These are phyloP conservation scores for Saitozyma podzolica DNA, from an alignment of 768 basidiomycete species.

Conservation along the genomic window DNA sequence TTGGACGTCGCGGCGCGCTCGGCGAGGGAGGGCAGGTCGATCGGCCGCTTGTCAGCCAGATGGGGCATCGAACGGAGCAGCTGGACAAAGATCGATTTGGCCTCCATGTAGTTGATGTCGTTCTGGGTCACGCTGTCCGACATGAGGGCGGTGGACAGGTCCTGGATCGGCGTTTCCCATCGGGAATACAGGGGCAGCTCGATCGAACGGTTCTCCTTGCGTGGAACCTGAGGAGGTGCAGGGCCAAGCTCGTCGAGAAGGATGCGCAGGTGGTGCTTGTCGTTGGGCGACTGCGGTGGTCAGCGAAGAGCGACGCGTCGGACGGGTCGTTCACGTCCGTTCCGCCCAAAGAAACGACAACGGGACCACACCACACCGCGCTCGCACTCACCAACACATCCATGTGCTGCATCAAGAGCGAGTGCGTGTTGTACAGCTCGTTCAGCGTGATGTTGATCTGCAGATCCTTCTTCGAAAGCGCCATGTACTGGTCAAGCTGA, in stretches of 20 bases:
- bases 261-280: slow-evolving; percentile 95
- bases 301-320: neutral
- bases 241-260: slow-evolving; percentile 93
- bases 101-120: slow-evolving; percentile 99
- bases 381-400: slow-evolving; percentile 74
- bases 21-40: slow-evolving; percentile 82
- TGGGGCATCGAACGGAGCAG: slow-evolving; percentile 87
- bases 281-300: slow-evolving; percentile 77
- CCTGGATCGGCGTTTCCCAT: slow-evolving; percentile 99
- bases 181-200: slow-evolving; percentile 91
- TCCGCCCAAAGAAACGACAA: neutral
- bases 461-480: slow-evolving; percentile 96
- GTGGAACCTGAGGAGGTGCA: slow-evolving; percentile 90
- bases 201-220: slow-evolving; percentile 94
- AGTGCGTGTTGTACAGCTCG: slow-evolving; percentile 98
- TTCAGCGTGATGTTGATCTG: slow-evolving; percentile 98
- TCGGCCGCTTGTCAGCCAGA: slow-evolving; percentile 77
- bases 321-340: neutral
- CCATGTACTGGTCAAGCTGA: slow-evolving; percentile 99
- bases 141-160: slow-evolving; percentile 93
- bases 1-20: slow-evolving; percentile 96
- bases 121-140: slow-evolving; percentile 84
- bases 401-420: slow-evolving; percentile 89
- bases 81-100: slow-evolving; percentile 98
- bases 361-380: no score